Percentiles rank a stretch among this genome's conserved stretches.
phyloP scores from a whole-genome alignment of 2,329 filamentous ascomycete species.

The Amphichorda felina region DNA sequence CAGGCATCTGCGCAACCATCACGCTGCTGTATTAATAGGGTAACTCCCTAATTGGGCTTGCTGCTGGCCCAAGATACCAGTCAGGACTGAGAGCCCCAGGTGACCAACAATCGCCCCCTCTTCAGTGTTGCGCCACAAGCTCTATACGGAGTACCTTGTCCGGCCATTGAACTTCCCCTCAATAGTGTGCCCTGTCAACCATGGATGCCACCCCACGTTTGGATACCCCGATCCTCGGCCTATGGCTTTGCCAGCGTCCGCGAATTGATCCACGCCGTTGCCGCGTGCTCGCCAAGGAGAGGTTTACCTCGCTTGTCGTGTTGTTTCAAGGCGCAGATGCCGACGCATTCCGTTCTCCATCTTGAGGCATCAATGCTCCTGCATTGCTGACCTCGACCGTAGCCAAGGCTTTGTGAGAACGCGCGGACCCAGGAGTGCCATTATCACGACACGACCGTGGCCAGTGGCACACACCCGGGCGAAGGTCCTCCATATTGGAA shows the following conservation, averaged over 20 bases:
- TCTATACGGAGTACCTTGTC: background rate
- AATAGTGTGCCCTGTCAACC: background rate
- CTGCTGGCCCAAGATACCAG: background rate
- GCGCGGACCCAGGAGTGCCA: no score
- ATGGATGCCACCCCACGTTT: constrained; percentile 2
- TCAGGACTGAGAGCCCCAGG: background rate
- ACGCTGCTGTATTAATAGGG: constrained; percentile 8
- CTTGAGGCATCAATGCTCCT: no score
- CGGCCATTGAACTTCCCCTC: no score
- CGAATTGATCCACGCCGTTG: background rate
- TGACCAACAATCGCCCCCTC: constrained; percentile 1
- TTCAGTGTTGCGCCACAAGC: background rate
- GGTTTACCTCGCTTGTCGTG: no score
- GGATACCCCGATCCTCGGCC: background rate
- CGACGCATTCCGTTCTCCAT: no score
- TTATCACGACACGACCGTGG: no score
- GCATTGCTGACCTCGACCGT: no score
- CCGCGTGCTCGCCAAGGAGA: no score
- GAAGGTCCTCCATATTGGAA: no score
- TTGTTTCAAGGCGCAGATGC: no score
- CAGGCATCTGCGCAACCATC: constrained; percentile 7
- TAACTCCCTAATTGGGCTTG: constrained; percentile 8
- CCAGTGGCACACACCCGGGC: no score
- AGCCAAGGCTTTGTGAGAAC: no score
- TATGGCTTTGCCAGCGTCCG: background rate